Evolutionary conservation across 768 basidiomycete species (phyloP).

Genomic region (Amyloporia xantha): DNA sequence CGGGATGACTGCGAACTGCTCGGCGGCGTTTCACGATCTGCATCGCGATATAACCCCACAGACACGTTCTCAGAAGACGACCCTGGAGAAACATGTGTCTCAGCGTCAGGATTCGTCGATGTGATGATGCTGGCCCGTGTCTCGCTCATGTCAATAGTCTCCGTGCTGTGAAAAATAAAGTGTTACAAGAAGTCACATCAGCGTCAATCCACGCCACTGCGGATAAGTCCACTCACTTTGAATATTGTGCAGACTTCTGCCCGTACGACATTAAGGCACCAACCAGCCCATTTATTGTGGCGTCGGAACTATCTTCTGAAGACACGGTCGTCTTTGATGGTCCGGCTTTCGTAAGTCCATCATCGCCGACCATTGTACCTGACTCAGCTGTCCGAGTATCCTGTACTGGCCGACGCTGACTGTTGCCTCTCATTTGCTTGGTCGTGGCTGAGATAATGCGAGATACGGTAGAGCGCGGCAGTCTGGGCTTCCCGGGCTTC

Average conservation of each 20-base stretch:
- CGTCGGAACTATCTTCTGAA: too few relatives aligned
- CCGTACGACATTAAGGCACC: not conserved
- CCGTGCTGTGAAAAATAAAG: not conserved
- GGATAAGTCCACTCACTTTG: too few relatives aligned
- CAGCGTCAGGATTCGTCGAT: conserved; percentile 26
- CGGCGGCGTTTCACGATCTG: conserved; percentile 21
- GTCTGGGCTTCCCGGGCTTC: conserved; percentile 12
- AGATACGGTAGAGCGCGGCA: conserved; percentile 16
- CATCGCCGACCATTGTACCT: too few relatives aligned
- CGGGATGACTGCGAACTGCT: conserved; percentile 51
- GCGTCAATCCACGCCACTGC: too few relatives aligned
- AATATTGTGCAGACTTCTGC: not conserved
- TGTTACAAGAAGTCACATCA: too few relatives aligned
- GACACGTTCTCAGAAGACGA: not conserved
- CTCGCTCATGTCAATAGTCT: not conserved
- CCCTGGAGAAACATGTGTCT: conserved; percentile 35
- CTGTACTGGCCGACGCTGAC: not conserved
- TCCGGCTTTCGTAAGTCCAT: too few relatives aligned
- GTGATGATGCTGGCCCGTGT: not conserved
- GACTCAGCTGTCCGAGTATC: not conserved
- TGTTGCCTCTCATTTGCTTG: not conserved
- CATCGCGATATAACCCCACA: not conserved
- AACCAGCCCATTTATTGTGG: not conserved
- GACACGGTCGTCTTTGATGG: too few relatives aligned
- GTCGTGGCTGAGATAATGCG: conserved; percentile 7